phyloP scores from a whole-genome alignment of 345 rosid genomes.

The Hibiscus mutabilis region DNA sequence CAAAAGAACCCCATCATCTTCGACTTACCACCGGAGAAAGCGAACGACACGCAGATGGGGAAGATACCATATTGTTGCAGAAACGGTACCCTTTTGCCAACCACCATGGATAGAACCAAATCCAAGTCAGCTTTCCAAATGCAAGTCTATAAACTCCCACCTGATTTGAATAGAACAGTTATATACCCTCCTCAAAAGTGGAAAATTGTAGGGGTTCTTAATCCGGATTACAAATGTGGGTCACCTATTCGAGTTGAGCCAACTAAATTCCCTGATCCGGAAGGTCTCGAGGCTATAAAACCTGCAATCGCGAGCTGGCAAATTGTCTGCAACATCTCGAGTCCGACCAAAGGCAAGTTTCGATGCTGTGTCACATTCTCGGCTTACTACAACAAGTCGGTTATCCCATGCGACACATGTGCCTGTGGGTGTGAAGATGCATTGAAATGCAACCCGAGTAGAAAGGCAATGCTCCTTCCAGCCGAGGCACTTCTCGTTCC shows the following conservation, averaged over 20 bases:
- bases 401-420: conserved; percentile 47
- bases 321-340: conserved; percentile 46
- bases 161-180: conserved; percentile 35
- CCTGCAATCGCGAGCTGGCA: conserved; percentile 49
- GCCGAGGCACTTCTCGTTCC: conserved; percentile 34
- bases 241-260: conserved; percentile 39
- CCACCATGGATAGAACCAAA: conserved; percentile 28
- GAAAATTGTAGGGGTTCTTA: conserved; percentile 35
- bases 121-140: conserved; percentile 34
- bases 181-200: conserved; percentile 42
- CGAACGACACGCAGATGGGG: conserved; percentile 36
- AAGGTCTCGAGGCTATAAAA: conserved; percentile 30
- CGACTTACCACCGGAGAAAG: conserved; percentile 36
- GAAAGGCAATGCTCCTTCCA: conserved; percentile 35
- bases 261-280: conserved; percentile 25
- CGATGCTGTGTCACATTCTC: conserved; percentile 60
- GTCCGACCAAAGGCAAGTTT: conserved; percentile 17
- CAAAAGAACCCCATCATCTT: conserved; percentile 32
- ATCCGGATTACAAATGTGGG: conserved; percentile 37
- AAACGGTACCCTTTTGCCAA: conserved; percentile 42
- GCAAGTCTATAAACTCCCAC: conserved; percentile 50
- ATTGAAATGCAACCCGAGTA: conserved; percentile 27
- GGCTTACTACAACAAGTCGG: conserved; percentile 42
- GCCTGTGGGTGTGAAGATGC: conserved; percentile 41
- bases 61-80: conserved; percentile 40